These are phyloP conservation scores for Firmiana major DNA, from an alignment of 345 rosid genomes.

Conservation along the genomic window DNA sequence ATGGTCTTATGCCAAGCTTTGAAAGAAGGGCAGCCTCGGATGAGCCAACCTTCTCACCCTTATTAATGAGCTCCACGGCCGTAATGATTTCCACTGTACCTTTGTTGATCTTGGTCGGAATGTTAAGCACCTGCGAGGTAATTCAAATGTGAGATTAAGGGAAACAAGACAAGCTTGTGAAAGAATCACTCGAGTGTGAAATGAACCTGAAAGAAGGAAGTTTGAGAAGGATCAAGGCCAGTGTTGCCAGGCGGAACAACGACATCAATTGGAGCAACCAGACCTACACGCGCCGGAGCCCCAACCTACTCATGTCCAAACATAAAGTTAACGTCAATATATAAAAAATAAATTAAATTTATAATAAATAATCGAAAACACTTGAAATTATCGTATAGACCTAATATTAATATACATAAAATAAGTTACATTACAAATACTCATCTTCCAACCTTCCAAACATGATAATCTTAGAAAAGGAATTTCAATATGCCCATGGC, in stretches of 20 bases:
- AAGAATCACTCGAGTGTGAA: neutral
- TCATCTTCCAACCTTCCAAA: too few species aligned
- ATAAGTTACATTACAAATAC: too few species aligned
- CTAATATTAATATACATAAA: too few species aligned
- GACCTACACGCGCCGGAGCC: constrained; percentile 51
- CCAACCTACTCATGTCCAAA: constrained; percentile 31
- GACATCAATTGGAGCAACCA: constrained; percentile 47
- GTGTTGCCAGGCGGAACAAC: constrained; percentile 51
- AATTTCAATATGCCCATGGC: too few species aligned
- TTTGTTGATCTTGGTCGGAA: constrained; percentile 48
- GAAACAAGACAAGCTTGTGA: neutral
- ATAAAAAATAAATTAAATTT: too few species aligned
- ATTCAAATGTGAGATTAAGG: neutral
- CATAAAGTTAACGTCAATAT: neutral
- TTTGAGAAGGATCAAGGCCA: constrained; percentile 49
- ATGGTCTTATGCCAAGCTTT: constrained; percentile 47
- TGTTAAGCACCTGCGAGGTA: constrained; percentile 33
- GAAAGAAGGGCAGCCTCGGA: constrained; percentile 45
- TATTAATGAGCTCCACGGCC: constrained; percentile 36
- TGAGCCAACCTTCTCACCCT: constrained; percentile 47
- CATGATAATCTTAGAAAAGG: too few species aligned
- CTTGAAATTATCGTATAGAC: too few species aligned
- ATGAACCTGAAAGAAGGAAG: constrained; percentile 42
- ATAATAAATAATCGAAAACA: too few species aligned
- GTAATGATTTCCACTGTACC: constrained; percentile 43